These are phyloP conservation scores for Pyrus pyrifolia DNA, from an alignment of 306 rosid species.

Conservation along the genomic window DNA sequence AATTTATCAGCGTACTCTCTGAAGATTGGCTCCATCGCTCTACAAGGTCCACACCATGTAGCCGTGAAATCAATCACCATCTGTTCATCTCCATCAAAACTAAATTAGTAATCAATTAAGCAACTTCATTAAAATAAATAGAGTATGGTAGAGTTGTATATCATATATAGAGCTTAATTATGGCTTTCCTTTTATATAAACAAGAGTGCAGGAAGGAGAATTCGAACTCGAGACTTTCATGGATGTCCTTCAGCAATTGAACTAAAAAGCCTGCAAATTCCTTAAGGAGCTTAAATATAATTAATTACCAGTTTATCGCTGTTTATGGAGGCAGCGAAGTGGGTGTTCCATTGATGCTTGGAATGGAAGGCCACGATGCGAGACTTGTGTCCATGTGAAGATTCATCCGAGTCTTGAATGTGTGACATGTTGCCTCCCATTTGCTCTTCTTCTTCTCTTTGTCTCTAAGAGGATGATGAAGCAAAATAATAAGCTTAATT, in stretches of 20 bases:
- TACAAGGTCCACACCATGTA: slow-evolving; percentile 81
- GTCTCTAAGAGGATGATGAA: neutral
- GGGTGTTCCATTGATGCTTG: slow-evolving; percentile 48
- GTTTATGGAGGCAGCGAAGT: slow-evolving; percentile 38
- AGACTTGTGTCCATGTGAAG: slow-evolving; percentile 16
- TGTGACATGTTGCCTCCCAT: slow-evolving; percentile 46
- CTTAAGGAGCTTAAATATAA: neutral
- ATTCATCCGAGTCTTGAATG: neutral
- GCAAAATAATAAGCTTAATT: neutral
- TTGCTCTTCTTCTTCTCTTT: neutral
- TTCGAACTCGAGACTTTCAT: neutral
- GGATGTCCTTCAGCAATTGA: neutral
- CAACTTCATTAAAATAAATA: neutral
- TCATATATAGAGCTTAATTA: too few relatives aligned
- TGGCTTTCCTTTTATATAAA: neutral
- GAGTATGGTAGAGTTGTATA: neutral
- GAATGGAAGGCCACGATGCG: slow-evolving; percentile 39
- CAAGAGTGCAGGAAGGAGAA: neutral
- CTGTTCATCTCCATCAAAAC: slow-evolving; percentile 11
- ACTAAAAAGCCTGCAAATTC: neutral
- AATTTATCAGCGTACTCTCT: slow-evolving; percentile 46
- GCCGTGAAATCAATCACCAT: slow-evolving; percentile 78
- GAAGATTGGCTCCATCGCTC: slow-evolving; percentile 52
- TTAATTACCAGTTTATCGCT: slow-evolving; percentile 56
- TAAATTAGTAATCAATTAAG: neutral